Evolutionary conservation across 2,329 filamentous ascomycete genomes (phyloP).

Genomic region (Whalleya microplaca): DNA sequence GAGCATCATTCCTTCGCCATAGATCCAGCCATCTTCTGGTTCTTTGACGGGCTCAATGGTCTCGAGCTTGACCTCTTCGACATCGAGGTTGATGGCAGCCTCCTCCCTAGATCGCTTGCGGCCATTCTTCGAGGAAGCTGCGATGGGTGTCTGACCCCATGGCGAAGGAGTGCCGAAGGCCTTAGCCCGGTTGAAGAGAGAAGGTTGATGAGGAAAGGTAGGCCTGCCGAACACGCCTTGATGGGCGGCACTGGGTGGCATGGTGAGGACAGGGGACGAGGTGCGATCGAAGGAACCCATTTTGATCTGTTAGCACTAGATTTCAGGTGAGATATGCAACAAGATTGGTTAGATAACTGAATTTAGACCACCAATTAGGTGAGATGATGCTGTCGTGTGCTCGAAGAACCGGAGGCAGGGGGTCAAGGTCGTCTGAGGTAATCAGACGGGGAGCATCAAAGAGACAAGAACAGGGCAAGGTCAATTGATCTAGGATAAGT

Average conservation of each 20-base stretch:
- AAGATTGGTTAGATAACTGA: constrained; percentile 31
- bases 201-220: constrained; percentile 43
- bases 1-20: constrained; percentile 73
- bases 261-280: constrained; percentile 44
- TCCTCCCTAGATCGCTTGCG: constrained; percentile 80
- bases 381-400: constrained; percentile 17
- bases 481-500: constrained; percentile 32
- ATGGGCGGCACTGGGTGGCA: constrained; percentile 48
- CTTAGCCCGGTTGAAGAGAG: constrained; percentile 36
- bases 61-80: constrained; percentile 43
- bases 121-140: constrained; percentile 52
- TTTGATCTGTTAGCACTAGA: constrained; percentile 37
- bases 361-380: constrained; percentile 7
- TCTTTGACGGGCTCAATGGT: constrained; percentile 50
- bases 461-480: constrained; percentile 9
- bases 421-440: constrained; percentile 12
- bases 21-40: constrained; percentile 67
- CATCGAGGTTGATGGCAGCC: constrained; percentile 68
- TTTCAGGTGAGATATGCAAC: constrained; percentile 36
- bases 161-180: constrained; percentile 41
- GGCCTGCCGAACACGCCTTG: constrained; percentile 46
- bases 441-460: constrained; percentile 7
- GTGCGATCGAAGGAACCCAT: constrained; percentile 44
- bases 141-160: constrained; percentile 36
- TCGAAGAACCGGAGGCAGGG: constrained; percentile 9